A percentile compares a stretch with the other conserved stretches of the same genome.
These are phyloP conservation scores for Lactifluus echinatus DNA, from an alignment of 768 basidiomycete genomes.

Conservation along the genomic window DNA sequence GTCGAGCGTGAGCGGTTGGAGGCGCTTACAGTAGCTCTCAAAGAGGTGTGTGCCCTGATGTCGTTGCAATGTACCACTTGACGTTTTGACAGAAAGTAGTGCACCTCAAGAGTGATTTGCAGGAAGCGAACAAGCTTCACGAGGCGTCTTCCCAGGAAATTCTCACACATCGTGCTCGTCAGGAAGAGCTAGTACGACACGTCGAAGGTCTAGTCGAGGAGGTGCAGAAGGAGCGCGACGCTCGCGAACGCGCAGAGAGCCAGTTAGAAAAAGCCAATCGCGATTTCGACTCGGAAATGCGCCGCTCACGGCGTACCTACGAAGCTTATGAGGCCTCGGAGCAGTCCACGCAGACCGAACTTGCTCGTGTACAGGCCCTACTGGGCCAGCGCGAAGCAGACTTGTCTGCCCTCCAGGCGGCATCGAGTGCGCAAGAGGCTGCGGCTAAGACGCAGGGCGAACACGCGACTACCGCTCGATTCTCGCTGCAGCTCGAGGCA, in stretches of 20 bases:
- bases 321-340: slow-evolving; percentile 66
- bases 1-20: slow-evolving; percentile 64
- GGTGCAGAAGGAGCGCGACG: slow-evolving; percentile 47
- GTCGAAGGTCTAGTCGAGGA: slow-evolving; percentile 64
- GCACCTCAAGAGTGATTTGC: slow-evolving; percentile 52
- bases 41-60: slow-evolving; percentile 49
- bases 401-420: slow-evolving; percentile 59
- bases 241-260: slow-evolving; percentile 44
- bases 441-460: slow-evolving; percentile 79
- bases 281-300: slow-evolving; percentile 52
- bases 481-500: slow-evolving; percentile 83
- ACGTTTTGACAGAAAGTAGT: slow-evolving; percentile 52
- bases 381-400: slow-evolving; percentile 71
- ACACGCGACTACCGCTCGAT: slow-evolving; percentile 70
- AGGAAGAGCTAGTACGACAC: slow-evolving; percentile 71
- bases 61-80: not conserved
- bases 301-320: slow-evolving; percentile 51
- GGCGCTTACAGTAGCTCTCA: slow-evolving; percentile 60
- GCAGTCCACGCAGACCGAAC: slow-evolving; percentile 52
- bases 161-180: slow-evolving; percentile 55
- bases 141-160: slow-evolving; percentile 56
- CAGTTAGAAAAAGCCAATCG: slow-evolving; percentile 51
- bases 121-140: slow-evolving; percentile 56
- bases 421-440: slow-evolving; percentile 60
- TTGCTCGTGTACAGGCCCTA: slow-evolving; percentile 52